A percentile compares a stretch with the other conserved stretches of the same genome.
phyloP scores from a whole-genome alignment of 163 green algal genomes.

The Scenedesmus sp. region DNA sequence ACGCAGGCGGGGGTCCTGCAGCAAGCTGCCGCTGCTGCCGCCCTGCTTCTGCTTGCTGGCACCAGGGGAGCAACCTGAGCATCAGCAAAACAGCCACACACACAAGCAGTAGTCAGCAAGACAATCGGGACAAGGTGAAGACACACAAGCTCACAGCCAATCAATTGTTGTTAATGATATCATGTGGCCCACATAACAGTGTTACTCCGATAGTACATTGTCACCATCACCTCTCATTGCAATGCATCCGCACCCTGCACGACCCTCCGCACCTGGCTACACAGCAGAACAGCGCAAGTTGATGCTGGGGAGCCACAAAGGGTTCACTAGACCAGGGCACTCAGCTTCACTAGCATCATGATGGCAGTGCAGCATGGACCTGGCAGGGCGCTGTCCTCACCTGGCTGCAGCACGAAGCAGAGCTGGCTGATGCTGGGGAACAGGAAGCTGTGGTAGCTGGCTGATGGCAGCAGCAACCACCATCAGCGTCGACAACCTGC shows the following conservation, averaged over 20 bases:
- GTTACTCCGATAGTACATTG: too few relatives aligned
- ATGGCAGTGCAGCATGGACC: neutral
- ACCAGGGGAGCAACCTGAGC: neutral
- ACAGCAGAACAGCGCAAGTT: neutral
- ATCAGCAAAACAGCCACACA: neutral
- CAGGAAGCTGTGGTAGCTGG: conserved; percentile 19
- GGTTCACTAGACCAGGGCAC: too few relatives aligned
- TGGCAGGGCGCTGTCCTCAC: neutral
- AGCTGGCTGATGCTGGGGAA: conserved; percentile 31
- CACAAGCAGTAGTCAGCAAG: neutral
- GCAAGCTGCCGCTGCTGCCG: conserved; percentile 33
- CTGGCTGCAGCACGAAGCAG: conserved; percentile 44
- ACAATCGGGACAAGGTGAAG: too few relatives aligned
- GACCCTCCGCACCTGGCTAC: conserved; percentile 23
- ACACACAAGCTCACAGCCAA: too few relatives aligned
- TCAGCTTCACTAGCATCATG: too few relatives aligned
- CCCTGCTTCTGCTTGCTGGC: neutral
- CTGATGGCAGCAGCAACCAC: conserved; percentile 2
- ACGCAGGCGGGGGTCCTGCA: neutral
- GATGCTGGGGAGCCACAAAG: conserved; percentile 11
- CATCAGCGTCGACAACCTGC: neutral
- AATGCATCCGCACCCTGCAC: too few relatives aligned
- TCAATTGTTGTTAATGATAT: too few relatives aligned
- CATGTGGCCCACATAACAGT: too few relatives aligned
- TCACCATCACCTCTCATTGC: too few relatives aligned